A percentile compares a stretch with the other conserved stretches of the same genome.
Conservation (phyloP, 2,329 filamentous ascomycete species). For the Clonostachys chloroleuca region DNA sequence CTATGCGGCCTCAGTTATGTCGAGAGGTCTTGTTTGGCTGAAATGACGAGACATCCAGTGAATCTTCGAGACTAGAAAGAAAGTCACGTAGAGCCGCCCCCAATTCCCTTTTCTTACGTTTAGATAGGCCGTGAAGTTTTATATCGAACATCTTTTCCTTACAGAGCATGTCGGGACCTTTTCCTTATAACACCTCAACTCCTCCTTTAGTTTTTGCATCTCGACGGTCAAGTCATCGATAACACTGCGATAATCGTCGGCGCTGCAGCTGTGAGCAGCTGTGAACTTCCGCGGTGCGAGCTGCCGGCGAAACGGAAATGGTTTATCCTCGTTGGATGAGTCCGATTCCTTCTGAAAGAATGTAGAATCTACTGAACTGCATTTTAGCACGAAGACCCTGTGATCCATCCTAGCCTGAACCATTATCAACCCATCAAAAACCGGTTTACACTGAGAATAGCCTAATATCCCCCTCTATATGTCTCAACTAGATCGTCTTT, state of each 20-base stretch:
- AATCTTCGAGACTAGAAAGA: conserved; percentile 55
- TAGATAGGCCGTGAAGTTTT: conserved; percentile 68
- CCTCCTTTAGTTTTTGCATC: conserved; percentile 73
- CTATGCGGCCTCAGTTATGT: no score
- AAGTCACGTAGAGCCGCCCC: conserved; percentile 71
- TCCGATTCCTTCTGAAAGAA: conserved; percentile 50
- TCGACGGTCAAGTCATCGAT: conserved; percentile 85
- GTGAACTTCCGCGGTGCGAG: conserved; percentile 19
- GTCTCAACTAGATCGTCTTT: no score
- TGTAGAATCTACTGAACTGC: conserved; percentile 39
- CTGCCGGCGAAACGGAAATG: conserved; percentile 11
- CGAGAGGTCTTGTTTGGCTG: conserved; percentile 20
- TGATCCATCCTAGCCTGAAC: no score
- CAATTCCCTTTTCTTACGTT: conserved; percentile 70
- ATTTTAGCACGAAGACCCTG: no score
- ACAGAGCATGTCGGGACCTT: conserved; percentile 61
- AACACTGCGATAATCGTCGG: conserved; percentile 74
- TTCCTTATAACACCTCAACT: conserved; percentile 66
- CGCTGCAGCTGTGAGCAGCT: conserved; percentile 50
- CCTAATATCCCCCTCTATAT: no score
- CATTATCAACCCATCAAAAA: no score
- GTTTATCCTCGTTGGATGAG: conserved; percentile 43
- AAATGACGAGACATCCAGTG: conserved; percentile 33
- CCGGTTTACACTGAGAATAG: no score
- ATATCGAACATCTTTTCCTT: conserved; percentile 82